Evolutionary conservation across 2,329 filamentous ascomycete species (phyloP).

Genomic region (Epicoccum sorghinum): DNA sequence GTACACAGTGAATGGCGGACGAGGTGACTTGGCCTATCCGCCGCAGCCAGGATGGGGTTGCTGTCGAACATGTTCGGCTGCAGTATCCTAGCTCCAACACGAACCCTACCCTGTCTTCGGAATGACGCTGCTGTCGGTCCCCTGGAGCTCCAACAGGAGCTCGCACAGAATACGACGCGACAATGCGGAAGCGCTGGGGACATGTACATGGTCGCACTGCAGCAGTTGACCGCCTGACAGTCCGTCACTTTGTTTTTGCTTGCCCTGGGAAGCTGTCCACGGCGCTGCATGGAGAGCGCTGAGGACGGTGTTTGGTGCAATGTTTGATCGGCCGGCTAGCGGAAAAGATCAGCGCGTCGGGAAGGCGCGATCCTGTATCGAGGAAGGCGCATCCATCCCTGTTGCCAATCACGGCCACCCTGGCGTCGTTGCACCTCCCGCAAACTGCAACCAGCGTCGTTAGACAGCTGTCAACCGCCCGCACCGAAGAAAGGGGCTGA

Average conservation of each 20-base stretch:
- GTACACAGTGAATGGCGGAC: too few species aligned
- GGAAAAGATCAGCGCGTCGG: constrained; percentile 29
- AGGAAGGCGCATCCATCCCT: constrained; percentile 35
- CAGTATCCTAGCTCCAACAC: constrained; percentile 27
- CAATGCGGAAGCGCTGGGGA: constrained; percentile 24
- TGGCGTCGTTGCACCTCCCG: constrained; percentile 33
- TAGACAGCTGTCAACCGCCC: constrained; percentile 37
- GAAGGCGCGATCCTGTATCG: constrained; percentile 26
- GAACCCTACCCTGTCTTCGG: constrained; percentile 37
- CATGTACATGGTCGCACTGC: constrained; percentile 32
- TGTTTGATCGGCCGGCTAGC: constrained; percentile 44
- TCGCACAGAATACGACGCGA: constrained; percentile 36
- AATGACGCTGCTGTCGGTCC: constrained; percentile 21
- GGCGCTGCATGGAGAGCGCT: constrained; percentile 17
- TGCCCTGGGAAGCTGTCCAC: constrained; percentile 5
- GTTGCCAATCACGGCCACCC: constrained; percentile 35
- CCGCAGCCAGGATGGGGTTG: constrained; percentile 25
- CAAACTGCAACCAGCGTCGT: constrained; percentile 29
- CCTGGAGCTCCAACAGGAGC: constrained; percentile 18
- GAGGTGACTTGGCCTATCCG: constrained; percentile 15
- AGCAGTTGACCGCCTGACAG: constrained; percentile 42
- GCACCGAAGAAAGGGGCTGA: constrained; percentile 24
- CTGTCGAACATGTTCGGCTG: constrained; percentile 31
- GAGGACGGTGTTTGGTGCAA: constrained; percentile 26
- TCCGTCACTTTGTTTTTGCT: constrained; percentile 7